Base-by-base conservation (phyloP, 495 filamentous ascomycete species). In the Coniosporium apollinis region DNA sequence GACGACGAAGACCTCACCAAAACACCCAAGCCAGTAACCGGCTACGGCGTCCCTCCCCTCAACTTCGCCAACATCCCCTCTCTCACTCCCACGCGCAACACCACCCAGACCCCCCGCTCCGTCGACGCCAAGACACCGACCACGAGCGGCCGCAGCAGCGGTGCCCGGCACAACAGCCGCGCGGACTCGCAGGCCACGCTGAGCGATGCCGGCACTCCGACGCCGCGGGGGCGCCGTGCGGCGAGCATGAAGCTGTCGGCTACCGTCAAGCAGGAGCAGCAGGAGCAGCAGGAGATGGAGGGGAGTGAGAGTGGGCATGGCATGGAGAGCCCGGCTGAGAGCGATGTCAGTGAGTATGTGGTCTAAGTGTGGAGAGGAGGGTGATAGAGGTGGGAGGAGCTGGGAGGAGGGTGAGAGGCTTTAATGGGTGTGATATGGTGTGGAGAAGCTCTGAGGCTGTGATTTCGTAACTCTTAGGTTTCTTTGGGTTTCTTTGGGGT, bases 341-440 rank as follows among this genome's bases (percentile, higher is more conserved):
- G 24, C 24, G 24, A 26, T 13, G 13, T 26, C 24, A 26, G 24
- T 26, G 24, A 26, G 24, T 26, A 26, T 26, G 24, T 13, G 24
- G 24, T 13, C 30, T 15, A 18, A 3, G 37, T 2, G n/a, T 15
- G 4, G 24, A 21, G 16, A 7, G 16, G 36, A 33, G 10, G 21
- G 21, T 19, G 32, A 24, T 4, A 5, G 29, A 14, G 15, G n/a
- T 14, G 22, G 28, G 17, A 36, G 33, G 16, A 14, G 19, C 14
- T 11, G 28, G 16, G 33, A 26, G 17, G 16, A 24, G 17, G 20
- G 17, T 7, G 21, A 24, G 28, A 24, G 28, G 14, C 24, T n/a
- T 10, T 11, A 38, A 11, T 36, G 24, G 39, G 8, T 36, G 42
- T 28, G 11, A 19, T 1, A 32, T 7, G 24, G 8, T 13, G 24